Conservation (phyloP, 2,329 filamentous ascomycete species). For the Nannizzia gypsea region DNA sequence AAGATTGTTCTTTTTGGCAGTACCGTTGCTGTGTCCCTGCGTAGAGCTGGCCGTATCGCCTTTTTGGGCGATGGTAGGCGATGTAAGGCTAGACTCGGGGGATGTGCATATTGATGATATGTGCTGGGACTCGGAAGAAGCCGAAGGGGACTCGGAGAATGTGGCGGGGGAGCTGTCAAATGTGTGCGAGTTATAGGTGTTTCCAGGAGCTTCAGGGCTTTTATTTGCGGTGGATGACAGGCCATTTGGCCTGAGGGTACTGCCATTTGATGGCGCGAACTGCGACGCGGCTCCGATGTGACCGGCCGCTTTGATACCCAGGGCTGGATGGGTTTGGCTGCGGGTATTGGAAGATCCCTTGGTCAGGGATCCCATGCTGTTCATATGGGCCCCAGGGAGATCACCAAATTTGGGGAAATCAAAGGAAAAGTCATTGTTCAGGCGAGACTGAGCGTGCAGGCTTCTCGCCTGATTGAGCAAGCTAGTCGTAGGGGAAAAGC, state of each 20-base stretch:
- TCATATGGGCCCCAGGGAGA: slow-evolving; percentile 46
- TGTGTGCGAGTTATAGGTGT: background rate
- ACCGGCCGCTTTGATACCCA: background rate
- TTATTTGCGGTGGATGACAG: background rate
- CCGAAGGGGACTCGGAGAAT: slow-evolving; percentile 35
- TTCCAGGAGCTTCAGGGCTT: background rate
- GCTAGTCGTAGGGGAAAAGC: slow-evolving; percentile 36
- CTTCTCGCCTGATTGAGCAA: slow-evolving; percentile 35
- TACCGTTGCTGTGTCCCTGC: background rate
- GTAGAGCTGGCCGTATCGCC: slow-evolving; percentile 6
- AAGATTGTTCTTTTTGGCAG: background rate
- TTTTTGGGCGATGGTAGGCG: slow-evolving; percentile 28
- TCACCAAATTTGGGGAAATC: slow-evolving; percentile 91
- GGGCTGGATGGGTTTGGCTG: slow-evolving; percentile 1
- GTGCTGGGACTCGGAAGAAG: slow-evolving; percentile 39
- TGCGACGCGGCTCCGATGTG: background rate
- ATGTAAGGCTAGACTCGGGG: slow-evolving; percentile 35
- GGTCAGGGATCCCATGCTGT: slow-evolving; percentile 23
- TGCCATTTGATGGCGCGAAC: background rate
- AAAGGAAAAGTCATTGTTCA: slow-evolving; percentile 78
- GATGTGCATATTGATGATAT: slow-evolving; percentile 41
- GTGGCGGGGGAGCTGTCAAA: background rate
- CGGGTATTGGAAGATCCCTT: background rate
- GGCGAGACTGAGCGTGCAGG: slow-evolving; percentile 45
- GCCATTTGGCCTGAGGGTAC: background rate